Percentiles rank a stretch among this genome's conserved stretches.
These are phyloP conservation scores for Penicillium sp. DNA, from an alignment of 2,329 filamentous ascomycete species.

Conservation along the genomic window DNA sequence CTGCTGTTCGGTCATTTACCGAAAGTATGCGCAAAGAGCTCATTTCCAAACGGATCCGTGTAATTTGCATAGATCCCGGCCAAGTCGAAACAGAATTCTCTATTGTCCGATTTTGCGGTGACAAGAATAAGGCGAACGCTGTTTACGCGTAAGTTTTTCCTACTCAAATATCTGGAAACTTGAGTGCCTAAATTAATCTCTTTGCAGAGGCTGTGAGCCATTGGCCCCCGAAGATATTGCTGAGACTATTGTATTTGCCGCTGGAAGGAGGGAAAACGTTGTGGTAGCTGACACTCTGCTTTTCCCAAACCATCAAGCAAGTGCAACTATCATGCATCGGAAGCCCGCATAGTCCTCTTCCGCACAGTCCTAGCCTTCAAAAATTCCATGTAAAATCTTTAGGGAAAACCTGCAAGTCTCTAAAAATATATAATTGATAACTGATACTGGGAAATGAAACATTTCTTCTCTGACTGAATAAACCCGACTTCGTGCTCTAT, in stretches of 20 bases:
- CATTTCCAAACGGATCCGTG: neutral
- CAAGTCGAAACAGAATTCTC: neutral
- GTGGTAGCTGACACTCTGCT: neutral
- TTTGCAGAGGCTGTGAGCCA: neutral
- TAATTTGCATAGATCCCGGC: neutral
- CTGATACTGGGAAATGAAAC: no score
- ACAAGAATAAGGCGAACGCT: neutral
- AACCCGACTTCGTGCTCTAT: no score
- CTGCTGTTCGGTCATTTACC: neutral
- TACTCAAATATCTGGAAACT: no score
- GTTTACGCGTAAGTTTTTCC: neutral
- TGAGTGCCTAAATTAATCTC: neutral
- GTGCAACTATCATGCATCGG: neutral
- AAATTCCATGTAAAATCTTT: no score
- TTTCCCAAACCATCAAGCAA: constrained; percentile 1
- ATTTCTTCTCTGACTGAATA: no score
- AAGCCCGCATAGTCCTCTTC: no score
- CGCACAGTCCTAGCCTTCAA: no score
- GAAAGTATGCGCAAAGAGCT: neutral
- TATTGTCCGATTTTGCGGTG: neutral
- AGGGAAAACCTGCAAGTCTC: no score
- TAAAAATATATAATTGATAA: no score
- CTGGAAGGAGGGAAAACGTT: neutral
- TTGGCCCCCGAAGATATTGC: neutral
- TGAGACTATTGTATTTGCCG: neutral